Conservation (phyloP, 1,139 yeast species). For the Candida sojae region DNA sequence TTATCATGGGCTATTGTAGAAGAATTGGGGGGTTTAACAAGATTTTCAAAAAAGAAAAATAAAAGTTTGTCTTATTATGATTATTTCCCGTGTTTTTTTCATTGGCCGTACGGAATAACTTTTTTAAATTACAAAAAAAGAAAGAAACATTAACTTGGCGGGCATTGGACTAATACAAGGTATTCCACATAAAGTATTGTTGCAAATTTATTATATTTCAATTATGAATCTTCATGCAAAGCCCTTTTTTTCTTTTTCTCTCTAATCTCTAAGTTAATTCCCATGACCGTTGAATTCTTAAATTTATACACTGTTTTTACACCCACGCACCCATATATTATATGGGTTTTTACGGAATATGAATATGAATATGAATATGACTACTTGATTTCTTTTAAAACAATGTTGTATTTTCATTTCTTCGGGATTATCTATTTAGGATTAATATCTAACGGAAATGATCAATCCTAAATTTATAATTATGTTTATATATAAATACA, state of each 20-base stretch:
- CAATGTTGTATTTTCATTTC: too few relatives aligned
- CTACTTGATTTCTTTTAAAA: too few relatives aligned
- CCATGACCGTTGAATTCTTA: not conserved
- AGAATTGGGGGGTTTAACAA: not conserved
- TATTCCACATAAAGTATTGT: not conserved
- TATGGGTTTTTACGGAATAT: not conserved
- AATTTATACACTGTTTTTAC: not conserved
- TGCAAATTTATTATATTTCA: not conserved
- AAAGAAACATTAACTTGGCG: not conserved
- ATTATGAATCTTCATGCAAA: not conserved
- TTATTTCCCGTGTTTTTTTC: not conserved
- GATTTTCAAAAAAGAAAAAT: too few relatives aligned
- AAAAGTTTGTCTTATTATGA: not conserved
- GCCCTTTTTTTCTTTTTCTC: not conserved
- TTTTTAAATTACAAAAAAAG: not conserved
- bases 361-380: not conserved
- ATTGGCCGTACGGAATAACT: conserved; percentile 1
- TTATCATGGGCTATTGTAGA: not conserved
- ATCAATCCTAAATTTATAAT: too few relatives aligned
- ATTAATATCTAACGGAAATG: too few relatives aligned
- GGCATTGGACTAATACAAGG: not conserved
- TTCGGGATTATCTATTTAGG: too few relatives aligned
- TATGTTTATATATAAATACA: too few relatives aligned
- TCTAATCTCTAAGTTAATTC: not conserved
- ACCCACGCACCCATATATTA: not conserved